Evolutionary conservation across 1,284 basidiomycete species (phyloP), one percentile per base, ranked within the genome.

Genomic region (Fistulinella staudtii): DNA sequence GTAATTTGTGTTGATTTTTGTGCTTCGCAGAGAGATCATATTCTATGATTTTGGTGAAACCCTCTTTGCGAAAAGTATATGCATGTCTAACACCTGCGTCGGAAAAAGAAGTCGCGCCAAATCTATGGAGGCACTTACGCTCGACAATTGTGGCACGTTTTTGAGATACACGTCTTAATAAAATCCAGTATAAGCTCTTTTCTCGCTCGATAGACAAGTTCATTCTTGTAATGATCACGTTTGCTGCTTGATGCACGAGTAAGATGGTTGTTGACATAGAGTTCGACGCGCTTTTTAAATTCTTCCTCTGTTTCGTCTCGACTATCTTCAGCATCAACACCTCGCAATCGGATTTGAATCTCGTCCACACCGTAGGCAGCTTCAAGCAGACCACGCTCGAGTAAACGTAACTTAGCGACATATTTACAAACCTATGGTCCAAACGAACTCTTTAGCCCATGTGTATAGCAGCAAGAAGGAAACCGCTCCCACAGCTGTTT

Each of bases 41-140:
- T 69, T 98, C 94, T 63, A 98, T 87, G 52, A 99, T 80, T 70
- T 97, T 98, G 47, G 91, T 89, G 61, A 90, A 79, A 1, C 91
- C 93, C 63, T 99, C 96, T 65, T 94, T 97, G 47, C 94, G 85
- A 67, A 92, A 90, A 0, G 89, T 89, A 60, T 91, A 92, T 2
- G 77, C 83, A 57, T 78, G 70, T n/a, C 93, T 95, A 43, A 50
- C 24, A 30, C 23, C 5, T 38, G 14, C n/a, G 28, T 55, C 31
- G 56, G 31, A 4, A 20, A 3, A 27, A 22, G 22, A 41, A 34
- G 35, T 15, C 22, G 33, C 15, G 30, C 22, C 41, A 41, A 36
- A 35, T 31, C 5, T 5, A 33, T 25, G 6, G 43, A 25, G 4
- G 20, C 27, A 82, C 90, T 72, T 66, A 94, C 87, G 87, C 91